Base-by-base conservation (phyloP, 805 yeast species). In the Candida pseudoglaebosa region DNA sequence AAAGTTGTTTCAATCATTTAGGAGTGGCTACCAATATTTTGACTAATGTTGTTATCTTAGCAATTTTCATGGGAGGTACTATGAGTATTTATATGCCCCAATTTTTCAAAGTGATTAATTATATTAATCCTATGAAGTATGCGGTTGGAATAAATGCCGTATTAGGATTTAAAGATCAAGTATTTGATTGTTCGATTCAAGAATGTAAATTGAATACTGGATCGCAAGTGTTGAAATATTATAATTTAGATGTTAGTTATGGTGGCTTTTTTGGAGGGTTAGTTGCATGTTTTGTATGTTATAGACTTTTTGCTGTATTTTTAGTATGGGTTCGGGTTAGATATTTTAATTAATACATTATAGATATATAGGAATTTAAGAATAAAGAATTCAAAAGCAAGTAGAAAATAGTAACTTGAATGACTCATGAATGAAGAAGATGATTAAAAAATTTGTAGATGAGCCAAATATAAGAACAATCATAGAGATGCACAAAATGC, bases 41-140 rank as follows among this genome's bases (percentile, higher is more conserved):
- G 24, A 75, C 90, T 0, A 71, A 79, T 6, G 55, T 84, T 20
- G 62, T 84, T 37, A 77, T 87, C 2, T 62, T 86, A 36, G 93
- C 91, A 4, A 77, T 84, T 4, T 77, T 84, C 48, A 84, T 88
- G 93, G 84, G 87, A 1, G 96, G 96, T 3, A 65, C 89, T 8
- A 71, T 88, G 80, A 83, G 95, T 0, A 64, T 86, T 49, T 69
- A 80, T n/a, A 77, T 87, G 82, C 84, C 83, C 18, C 62, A 61
- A 2, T 78, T 88, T 34, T 69, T 87, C 52, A 70, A 70, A 45
- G 95, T 80, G 0, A 60, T 84, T 53, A 87, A 86, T 57, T 88
- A 79, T 59, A 49, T 84, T n/a, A 82, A 82, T 37, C 96, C 96
- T 3, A 57, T 84, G 46, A 83, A 82, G 50, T 88, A 84, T 53